These are phyloP conservation scores for Sporisorium exsertum DNA, from an alignment of 1,284 basidiomycete species.

Conservation along the genomic window DNA sequence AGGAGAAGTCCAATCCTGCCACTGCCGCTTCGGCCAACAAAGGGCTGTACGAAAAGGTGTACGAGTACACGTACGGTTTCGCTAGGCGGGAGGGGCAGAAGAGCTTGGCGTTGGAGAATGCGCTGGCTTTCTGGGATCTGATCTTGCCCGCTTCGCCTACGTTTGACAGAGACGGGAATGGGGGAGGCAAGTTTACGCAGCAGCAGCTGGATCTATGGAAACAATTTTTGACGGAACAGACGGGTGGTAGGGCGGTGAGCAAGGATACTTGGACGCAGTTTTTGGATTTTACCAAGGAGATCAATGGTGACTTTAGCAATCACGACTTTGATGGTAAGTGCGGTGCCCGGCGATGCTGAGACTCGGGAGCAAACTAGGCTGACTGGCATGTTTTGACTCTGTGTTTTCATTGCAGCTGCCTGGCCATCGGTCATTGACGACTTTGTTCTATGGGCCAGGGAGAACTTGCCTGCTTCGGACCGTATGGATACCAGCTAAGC, in stretches of 20 bases:
- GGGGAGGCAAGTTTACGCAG: constrained; percentile 75
- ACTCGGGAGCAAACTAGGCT: too few species aligned
- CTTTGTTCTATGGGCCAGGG: constrained; percentile 74
- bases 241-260: constrained; percentile 81
- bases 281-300: constrained; percentile 82
- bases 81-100: constrained; percentile 79
- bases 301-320: constrained; percentile 82
- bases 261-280: constrained; percentile 92
- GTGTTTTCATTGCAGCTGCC: constrained; percentile 73
- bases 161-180: constrained; percentile 70
- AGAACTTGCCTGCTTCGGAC: constrained; percentile 33
- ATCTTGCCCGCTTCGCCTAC: constrained; percentile 83
- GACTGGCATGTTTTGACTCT: background rate
- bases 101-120: constrained; percentile 76
- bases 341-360: background rate
- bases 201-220: constrained; percentile 84
- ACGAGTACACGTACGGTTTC: constrained; percentile 89
- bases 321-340: constrained; percentile 85
- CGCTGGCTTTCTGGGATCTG: constrained; percentile 85
- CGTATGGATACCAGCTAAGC: constrained; percentile 54
- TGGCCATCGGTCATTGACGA: constrained; percentile 91
- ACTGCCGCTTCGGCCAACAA: constrained; percentile 37
- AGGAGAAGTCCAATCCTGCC: constrained; percentile 45
- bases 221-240: constrained; percentile 79
- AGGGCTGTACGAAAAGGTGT: constrained; percentile 80